Conservation (phyloP, 2,329 filamentous ascomycete genomes). For the Didymella pomorum region DNA sequence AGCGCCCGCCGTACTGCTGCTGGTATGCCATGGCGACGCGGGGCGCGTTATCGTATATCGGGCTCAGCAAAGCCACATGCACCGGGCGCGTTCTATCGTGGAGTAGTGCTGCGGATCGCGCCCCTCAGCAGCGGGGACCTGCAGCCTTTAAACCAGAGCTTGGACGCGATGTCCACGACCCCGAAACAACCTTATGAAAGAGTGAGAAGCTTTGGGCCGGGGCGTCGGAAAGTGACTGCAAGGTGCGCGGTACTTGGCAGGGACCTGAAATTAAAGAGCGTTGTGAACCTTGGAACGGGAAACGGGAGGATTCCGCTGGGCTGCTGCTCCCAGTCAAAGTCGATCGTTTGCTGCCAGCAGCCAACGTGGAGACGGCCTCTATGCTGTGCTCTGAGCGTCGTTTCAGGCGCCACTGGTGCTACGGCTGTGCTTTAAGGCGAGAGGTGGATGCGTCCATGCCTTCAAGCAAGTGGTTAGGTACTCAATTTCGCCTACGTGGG, state of each 20-base stretch:
- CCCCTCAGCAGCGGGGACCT: conserved; percentile 32
- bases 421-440: conserved; percentile 31
- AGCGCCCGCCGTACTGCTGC: conserved; percentile 48
- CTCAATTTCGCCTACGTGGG: conserved; percentile 23
- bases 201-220: conserved; percentile 13
- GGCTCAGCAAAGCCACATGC: conserved; percentile 23
- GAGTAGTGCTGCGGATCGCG: conserved; percentile 31
- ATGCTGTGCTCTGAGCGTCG: conserved; percentile 19
- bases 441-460: conserved; percentile 26
- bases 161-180: conserved; percentile 21
- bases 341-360: conserved; percentile 21
- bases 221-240: conserved; percentile 18
- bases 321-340: conserved; percentile 5
- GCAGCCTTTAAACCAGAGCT: conserved; percentile 27
- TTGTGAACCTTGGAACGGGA: conserved; percentile 11
- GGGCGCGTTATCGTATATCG: conserved; percentile 25
- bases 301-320: conserved; percentile 14
- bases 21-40: conserved; percentile 51
- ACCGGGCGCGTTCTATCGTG: conserved; percentile 30
- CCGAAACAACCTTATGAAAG: conserved; percentile 11
- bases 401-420: conserved; percentile 40
- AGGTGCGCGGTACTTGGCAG: conserved; percentile 34
- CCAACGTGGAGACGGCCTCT: conserved; percentile 20
- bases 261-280: conserved; percentile 32
- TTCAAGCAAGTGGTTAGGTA: conserved; percentile 20